These are phyloP conservation scores for Flagelloscypha sp. DNA, from an alignment of 768 basidiomycete genomes.

Conservation along the genomic window DNA sequence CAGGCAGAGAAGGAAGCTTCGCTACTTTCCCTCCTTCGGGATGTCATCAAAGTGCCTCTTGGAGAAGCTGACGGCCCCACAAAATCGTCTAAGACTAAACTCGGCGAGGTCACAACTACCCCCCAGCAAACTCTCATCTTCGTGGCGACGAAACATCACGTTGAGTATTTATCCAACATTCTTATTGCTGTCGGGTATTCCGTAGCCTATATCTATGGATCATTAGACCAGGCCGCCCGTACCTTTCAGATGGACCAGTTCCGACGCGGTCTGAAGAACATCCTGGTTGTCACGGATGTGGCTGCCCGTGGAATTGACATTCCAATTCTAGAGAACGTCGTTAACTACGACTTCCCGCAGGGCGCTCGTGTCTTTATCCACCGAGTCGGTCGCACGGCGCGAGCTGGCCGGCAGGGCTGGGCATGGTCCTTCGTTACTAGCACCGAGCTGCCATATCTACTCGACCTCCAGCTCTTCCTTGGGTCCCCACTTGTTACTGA, in stretches of 20 bases:
- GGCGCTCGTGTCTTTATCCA: conserved; percentile 92
- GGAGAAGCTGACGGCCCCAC: conserved; percentile 24
- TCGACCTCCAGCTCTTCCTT: conserved; percentile 91
- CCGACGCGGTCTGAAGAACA: conserved; percentile 64
- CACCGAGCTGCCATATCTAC: conserved; percentile 78
- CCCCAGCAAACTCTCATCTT: conserved; percentile 93
- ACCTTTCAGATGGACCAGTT: conserved; percentile 88
- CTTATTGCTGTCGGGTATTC: conserved; percentile 77
- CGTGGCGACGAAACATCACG: conserved; percentile 95
- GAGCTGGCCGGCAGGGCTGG: conserved; percentile 92
- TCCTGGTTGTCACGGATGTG: conserved; percentile 95
- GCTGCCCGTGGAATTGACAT: conserved; percentile 98
- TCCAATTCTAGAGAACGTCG: conserved; percentile 89
- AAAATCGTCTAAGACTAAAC: conserved; percentile 44
- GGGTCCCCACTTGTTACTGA: conserved; percentile 62
- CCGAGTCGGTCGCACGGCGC: conserved; percentile 92
- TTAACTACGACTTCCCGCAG: conserved; percentile 98
- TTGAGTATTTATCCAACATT: conserved; percentile 83
- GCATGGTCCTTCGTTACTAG: conserved; percentile 92
- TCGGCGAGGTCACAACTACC: conserved; percentile 42
- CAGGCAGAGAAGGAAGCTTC: conserved; percentile 92
- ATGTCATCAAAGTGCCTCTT: conserved; percentile 78
- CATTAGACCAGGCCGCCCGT: conserved; percentile 87
- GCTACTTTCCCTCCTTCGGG: conserved; percentile 72
- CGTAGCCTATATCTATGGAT: conserved; percentile 91